A percentile compares a stretch with the other conserved stretches of the same genome.
phyloP scores from a whole-genome alignment of 768 basidiomycete species.

The Tulasnella sp. region DNA sequence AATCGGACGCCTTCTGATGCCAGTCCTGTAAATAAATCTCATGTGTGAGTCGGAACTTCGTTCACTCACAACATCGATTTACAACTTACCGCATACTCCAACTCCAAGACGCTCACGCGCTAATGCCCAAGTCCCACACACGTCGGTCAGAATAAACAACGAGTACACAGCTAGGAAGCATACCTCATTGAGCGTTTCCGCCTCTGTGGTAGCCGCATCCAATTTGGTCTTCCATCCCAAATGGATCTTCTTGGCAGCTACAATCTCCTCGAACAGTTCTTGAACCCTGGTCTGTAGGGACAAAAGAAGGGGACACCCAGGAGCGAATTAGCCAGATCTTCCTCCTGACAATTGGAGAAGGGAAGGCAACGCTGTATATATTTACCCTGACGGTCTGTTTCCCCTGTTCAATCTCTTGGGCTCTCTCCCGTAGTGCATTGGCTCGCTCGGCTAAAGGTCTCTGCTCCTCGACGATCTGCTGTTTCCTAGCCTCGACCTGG shows the following conservation, averaged over 20 bases:
- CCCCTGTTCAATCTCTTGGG: slow-evolving; percentile 41
- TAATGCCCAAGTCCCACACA: too few species aligned
- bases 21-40: slow-evolving; percentile 37
- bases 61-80: not conserved
- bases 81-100: slow-evolving; percentile 48
- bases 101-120: slow-evolving; percentile 30
- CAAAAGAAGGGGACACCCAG: not conserved
- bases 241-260: slow-evolving; percentile 36
- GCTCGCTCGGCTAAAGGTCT: slow-evolving; percentile 33
- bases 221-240: too few species aligned
- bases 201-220: too few species aligned
- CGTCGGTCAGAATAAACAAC: too few species aligned
- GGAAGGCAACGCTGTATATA: too few species aligned
- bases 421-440: slow-evolving; percentile 37
- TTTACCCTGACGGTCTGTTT: slow-evolving; percentile 36
- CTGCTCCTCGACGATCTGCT: slow-evolving; percentile 38
- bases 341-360: too few species aligned
- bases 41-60: not conserved
- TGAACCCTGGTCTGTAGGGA: slow-evolving; percentile 45
- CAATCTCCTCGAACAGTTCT: slow-evolving; percentile 37
- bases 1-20: slow-evolving; percentile 50
- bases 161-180: not conserved
- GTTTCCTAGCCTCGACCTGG: slow-evolving; percentile 29
- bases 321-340: too few species aligned
- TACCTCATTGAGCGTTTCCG: too few species aligned